Conservation (phyloP, 306 rosid species). For the Cercis canadensis region DNA sequence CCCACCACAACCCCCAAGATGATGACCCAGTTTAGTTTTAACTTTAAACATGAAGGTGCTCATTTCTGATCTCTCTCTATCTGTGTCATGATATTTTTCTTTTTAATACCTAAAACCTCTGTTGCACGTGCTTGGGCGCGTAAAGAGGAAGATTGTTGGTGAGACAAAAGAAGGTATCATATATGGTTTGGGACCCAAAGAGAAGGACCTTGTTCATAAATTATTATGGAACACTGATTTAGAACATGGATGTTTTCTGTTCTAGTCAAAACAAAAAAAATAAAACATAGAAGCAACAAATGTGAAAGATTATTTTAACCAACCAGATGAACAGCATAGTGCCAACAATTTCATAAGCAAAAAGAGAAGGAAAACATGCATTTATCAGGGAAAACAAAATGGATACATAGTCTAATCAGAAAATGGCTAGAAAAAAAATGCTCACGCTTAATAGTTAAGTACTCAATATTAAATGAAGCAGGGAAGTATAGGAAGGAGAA, state of each 20-base stretch:
- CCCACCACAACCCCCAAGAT: conserved; percentile 44
- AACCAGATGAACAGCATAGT: no score
- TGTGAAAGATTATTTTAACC: no score
- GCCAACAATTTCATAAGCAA: conserved; percentile 2
- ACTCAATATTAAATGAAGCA: no score
- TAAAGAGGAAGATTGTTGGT: conserved; percentile 55
- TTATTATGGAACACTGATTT: conserved; percentile 2
- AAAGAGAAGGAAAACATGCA: background rate
- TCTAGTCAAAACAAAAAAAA: conserved; percentile 41
- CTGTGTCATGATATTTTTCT: conserved; percentile 16
- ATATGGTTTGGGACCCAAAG: conserved; percentile 56
- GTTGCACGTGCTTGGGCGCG: conserved; percentile 60
- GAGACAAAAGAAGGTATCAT: no score
- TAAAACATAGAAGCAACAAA: conserved; percentile 54
- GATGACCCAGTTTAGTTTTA: background rate
- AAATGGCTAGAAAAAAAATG: no score
- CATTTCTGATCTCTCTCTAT: conserved; percentile 31
- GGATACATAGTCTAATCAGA: no score
- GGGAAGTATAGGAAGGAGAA: no score
- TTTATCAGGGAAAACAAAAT: no score
- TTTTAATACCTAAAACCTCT: conserved; percentile 23
- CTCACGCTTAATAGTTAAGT: no score
- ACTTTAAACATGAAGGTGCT: conserved; percentile 26
- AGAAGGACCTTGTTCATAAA: conserved; percentile 29
- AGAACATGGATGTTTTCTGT: conserved; percentile 42